phyloP scores from a whole-genome alignment of 2,329 filamentous ascomycete species.

The Fusarium sp. region DNA sequence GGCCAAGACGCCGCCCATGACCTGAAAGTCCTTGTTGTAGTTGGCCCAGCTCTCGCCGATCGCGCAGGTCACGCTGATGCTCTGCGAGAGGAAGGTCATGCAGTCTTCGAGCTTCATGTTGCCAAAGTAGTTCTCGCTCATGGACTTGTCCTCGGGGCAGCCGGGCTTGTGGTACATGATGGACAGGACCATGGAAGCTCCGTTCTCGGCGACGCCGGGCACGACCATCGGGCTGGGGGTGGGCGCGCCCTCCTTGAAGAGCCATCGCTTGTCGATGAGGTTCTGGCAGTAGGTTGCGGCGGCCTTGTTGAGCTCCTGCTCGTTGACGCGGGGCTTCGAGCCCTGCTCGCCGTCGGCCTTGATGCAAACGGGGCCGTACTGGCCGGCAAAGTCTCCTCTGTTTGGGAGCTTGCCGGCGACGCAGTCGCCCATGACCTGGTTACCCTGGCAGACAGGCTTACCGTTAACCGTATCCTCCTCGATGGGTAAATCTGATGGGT shows the following conservation, averaged over 20 bases:
- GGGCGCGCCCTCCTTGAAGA: constrained; percentile 6
- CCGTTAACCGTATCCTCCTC: constrained; percentile 2
- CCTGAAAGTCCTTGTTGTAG: constrained; percentile 1
- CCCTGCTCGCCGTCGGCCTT: constrained; percentile 3
- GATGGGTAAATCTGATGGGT: not conserved
- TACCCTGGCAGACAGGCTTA: constrained; percentile 4
- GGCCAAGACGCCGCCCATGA: constrained; percentile 5
- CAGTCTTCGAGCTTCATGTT: constrained; percentile 9
- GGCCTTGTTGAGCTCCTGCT: constrained; percentile 8
- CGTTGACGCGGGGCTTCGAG: constrained; percentile 1
- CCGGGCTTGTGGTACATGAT: constrained; percentile 5
- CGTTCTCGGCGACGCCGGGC: constrained; percentile 1
- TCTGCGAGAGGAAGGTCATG: constrained; percentile 4
- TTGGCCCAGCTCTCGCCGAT: constrained; percentile 2
- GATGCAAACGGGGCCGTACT: constrained; percentile 10
- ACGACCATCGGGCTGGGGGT: constrained; percentile 3
- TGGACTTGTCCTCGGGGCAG: constrained; percentile 6
- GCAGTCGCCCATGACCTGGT: constrained; percentile 4
- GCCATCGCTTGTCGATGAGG: constrained; percentile 10
- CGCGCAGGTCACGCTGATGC: constrained; percentile 1
- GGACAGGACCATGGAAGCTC: not conserved
- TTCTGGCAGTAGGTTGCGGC: constrained; percentile 2
- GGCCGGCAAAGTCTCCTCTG: constrained; percentile 2
- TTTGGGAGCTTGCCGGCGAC: constrained; percentile 5
- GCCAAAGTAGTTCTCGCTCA: constrained; percentile 13